A percentile compares a stretch with the other conserved stretches of the same genome.
phyloP scores from a whole-genome alignment of 2,329 filamentous ascomycete genomes.

The Ilyonectria mors-panacis region DNA sequence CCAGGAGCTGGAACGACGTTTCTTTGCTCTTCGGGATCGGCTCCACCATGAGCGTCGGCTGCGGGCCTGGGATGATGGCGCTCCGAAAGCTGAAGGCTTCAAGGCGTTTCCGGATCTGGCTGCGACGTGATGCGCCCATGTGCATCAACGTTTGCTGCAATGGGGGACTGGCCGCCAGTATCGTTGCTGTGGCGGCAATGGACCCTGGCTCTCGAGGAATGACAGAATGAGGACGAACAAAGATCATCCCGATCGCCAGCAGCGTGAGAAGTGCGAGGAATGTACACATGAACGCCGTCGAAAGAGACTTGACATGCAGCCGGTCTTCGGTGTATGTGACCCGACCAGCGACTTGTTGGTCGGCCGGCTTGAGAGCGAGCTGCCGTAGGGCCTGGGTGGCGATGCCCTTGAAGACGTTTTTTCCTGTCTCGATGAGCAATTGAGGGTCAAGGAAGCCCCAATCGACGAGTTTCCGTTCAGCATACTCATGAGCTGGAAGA shows the following conservation, averaged over 20 bases:
- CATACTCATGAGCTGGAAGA: constrained; percentile 48
- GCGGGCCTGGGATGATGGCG: constrained; percentile 15
- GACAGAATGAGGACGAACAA: constrained; percentile 32
- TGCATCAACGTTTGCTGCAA: constrained; percentile 30
- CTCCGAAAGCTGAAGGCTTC: constrained; percentile 30
- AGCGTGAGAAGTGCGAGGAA: constrained; percentile 31
- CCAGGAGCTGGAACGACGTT: constrained; percentile 3
- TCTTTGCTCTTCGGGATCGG: constrained; percentile 30
- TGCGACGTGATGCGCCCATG: constrained; percentile 25
- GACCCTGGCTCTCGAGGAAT: constrained; percentile 34
- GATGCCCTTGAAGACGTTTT: constrained; percentile 35
- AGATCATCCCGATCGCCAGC: constrained; percentile 33
- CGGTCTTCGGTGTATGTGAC: constrained; percentile 34
- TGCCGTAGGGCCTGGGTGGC: constrained; percentile 33
- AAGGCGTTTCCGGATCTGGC: constrained; percentile 33
- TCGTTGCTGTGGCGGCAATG: constrained; percentile 28
- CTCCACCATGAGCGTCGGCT: constrained; percentile 30
- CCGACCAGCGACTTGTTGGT: constrained; percentile 23
- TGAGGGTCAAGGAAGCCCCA: constrained; percentile 30
- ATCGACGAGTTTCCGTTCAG: constrained; percentile 31
- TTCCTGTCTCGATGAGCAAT: constrained; percentile 31
- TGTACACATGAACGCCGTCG: constrained; percentile 34
- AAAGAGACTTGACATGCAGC: constrained; percentile 34
- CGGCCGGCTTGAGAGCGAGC: constrained; percentile 30
- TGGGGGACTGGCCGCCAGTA: constrained; percentile 31